Evolutionary conservation across 2,329 filamentous ascomycete genomes (phyloP).

Genomic region (Exophiala viscosa): DNA sequence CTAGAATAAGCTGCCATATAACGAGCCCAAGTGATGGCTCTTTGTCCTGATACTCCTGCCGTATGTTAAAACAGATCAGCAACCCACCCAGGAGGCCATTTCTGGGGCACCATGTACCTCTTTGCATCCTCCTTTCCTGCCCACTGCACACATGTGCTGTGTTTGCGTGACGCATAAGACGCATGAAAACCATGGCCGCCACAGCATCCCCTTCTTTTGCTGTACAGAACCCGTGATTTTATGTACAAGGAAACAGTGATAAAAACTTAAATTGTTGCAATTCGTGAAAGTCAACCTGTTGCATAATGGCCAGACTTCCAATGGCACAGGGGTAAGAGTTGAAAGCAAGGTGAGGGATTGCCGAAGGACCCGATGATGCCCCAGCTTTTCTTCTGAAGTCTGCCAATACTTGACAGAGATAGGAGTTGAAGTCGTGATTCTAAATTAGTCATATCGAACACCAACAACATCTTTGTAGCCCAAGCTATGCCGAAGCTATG

Average conservation of each 20-base stretch:
- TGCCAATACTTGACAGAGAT: not conserved
- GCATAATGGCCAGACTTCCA: conserved; percentile 9
- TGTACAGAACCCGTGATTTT: conserved; percentile 22
- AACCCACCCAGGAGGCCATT: conserved; percentile 1
- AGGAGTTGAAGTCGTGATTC: conserved; percentile 14
- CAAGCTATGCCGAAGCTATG: not conserved
- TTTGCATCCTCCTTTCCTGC: conserved; percentile 1
- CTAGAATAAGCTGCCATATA: too few relatives aligned
- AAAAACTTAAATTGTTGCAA: conserved; percentile 1
- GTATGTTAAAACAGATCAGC: not conserved
- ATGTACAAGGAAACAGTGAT: conserved; percentile 21
- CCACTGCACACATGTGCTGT: conserved; percentile 9
- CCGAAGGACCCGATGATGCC: not conserved
- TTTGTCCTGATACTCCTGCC: too few relatives aligned
- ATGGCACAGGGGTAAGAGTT: not conserved
- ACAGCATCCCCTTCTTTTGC: conserved; percentile 16
- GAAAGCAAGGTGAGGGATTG: not conserved
- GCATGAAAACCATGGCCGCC: conserved; percentile 8
- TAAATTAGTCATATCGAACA: conserved; percentile 4
- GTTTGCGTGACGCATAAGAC: conserved; percentile 19
- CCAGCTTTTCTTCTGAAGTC: not conserved
- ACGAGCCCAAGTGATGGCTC: not conserved
- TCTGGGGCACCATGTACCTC: not conserved
- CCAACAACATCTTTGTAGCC: not conserved
- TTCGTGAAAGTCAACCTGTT: conserved; percentile 11